Evolutionary conservation across 1,139 yeast species (phyloP).

Genomic region (Magnusiomyces magnusii): DNA sequence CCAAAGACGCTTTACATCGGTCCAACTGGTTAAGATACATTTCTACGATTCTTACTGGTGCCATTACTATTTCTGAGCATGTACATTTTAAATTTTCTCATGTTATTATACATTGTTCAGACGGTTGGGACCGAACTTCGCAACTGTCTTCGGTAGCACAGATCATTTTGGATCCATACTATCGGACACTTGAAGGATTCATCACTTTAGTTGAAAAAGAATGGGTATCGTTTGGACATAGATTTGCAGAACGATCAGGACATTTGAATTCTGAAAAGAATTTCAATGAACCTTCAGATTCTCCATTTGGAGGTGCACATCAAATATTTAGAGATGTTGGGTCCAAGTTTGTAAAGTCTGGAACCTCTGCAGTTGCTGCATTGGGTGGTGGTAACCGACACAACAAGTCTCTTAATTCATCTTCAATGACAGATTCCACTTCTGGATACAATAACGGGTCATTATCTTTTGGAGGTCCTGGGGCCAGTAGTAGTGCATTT

Average conservation of each 20-base stretch:
- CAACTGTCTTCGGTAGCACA: conserved; percentile 82
- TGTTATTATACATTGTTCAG: conserved; percentile 86
- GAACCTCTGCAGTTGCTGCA: background rate
- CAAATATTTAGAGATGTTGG: conserved; percentile 35
- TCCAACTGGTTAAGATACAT: conserved; percentile 78
- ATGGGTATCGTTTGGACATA: conserved; percentile 92
- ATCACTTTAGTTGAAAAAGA: conserved; percentile 83
- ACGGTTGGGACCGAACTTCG: conserved; percentile 98
- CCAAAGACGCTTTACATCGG: conserved; percentile 44
- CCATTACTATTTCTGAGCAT: conserved; percentile 70
- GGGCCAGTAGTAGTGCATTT: background rate
- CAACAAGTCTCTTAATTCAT: background rate
- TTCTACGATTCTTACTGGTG: conserved; percentile 61
- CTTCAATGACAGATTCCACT: background rate
- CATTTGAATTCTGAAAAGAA: conserved; percentile 39
- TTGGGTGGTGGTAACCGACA: background rate
- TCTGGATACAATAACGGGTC: background rate
- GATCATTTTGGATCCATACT: conserved; percentile 84
- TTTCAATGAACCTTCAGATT: conserved; percentile 23
- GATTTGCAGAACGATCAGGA: conserved; percentile 78
- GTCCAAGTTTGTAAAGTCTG: conserved; percentile 26
- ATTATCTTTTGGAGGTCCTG: background rate
- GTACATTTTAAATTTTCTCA: conserved; percentile 77
- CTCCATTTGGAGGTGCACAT: conserved; percentile 32
- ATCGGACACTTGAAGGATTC: conserved; percentile 80